These are phyloP conservation scores for Biscutella auriculata DNA, from an alignment of 441 rosid genomes.

Conservation along the genomic window DNA sequence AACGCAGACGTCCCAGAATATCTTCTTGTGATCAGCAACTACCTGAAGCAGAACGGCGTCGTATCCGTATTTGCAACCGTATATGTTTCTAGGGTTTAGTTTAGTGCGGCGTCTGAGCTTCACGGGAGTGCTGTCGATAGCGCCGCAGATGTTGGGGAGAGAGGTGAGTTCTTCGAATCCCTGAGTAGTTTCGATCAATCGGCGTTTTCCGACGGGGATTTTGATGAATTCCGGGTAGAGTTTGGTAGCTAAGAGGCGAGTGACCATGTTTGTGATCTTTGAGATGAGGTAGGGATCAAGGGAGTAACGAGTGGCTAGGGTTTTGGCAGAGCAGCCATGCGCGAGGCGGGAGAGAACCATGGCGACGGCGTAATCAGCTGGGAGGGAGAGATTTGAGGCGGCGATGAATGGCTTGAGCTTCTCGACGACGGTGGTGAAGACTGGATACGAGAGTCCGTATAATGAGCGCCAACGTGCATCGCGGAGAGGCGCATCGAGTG, in stretches of 20 bases:
- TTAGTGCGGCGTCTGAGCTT: slow-evolving; percentile 40
- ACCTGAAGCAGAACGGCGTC: slow-evolving; percentile 82
- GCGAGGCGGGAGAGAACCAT: slow-evolving; percentile 87
- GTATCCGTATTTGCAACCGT: slow-evolving; percentile 55
- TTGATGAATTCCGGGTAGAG: slow-evolving; percentile 81
- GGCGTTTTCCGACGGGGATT: slow-evolving; percentile 70
- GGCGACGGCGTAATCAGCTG: slow-evolving; percentile 86
- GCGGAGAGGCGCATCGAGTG: slow-evolving; percentile 58
- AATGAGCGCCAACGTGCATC: slow-evolving; percentile 82
- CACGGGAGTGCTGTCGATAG: slow-evolving; percentile 68
- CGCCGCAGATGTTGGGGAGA: slow-evolving; percentile 83
- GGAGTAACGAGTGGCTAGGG: slow-evolving; percentile 62
- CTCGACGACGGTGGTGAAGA: slow-evolving; percentile 77
- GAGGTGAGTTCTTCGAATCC: slow-evolving; percentile 82
- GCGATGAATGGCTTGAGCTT: slow-evolving; percentile 82
- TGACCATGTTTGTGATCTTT: slow-evolving; percentile 89
- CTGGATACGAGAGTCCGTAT: slow-evolving; percentile 78
- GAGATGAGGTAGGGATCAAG: slow-evolving; percentile 84
- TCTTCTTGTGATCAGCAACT: slow-evolving; percentile 83
- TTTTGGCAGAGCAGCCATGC: slow-evolving; percentile 62
- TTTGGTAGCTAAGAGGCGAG: slow-evolving; percentile 81
- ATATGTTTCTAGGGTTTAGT: slow-evolving; percentile 28
- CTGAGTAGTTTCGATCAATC: slow-evolving; percentile 71
- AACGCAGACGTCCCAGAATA: slow-evolving; percentile 92
- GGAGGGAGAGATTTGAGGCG: slow-evolving; percentile 80